Evolutionary conservation across 805 yeast genomes (phyloP).

Genomic region (Blastobotrys parvus): DNA sequence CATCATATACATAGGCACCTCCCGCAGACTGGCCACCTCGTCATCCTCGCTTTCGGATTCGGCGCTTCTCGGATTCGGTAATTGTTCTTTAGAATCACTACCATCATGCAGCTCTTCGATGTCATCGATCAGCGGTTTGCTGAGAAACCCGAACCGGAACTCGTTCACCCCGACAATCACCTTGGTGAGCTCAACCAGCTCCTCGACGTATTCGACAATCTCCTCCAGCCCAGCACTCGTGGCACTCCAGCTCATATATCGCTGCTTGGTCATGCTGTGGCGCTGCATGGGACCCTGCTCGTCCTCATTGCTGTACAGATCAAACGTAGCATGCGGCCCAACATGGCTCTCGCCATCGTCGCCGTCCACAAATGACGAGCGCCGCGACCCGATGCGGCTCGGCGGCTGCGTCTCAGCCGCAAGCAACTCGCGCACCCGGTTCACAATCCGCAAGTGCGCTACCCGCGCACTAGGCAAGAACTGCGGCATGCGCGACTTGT

Average conservation of each 20-base stretch:
- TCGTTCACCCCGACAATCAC: slow-evolving; percentile 40
- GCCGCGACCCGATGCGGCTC: not conserved
- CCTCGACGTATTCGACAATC: slow-evolving; percentile 42
- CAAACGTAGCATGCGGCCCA: not conserved
- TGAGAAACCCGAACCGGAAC: slow-evolving; percentile 43
- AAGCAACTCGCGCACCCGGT: slow-evolving; percentile 35
- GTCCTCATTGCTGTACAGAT: not conserved
- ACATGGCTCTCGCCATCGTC: not conserved
- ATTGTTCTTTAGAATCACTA: too few species aligned
- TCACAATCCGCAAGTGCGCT: slow-evolving; percentile 39
- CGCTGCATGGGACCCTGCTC: not conserved
- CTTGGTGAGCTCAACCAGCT: slow-evolving; percentile 34
- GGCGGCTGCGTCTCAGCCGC: slow-evolving; percentile 5
- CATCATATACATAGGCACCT: not conserved
- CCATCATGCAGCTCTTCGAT: not conserved
- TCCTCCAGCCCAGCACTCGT: slow-evolving; percentile 42
- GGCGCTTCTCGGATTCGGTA: too few species aligned
- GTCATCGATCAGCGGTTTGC: slow-evolving; percentile 33
- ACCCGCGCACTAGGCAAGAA: slow-evolving; percentile 42
- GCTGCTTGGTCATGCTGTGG: slow-evolving; percentile 22
- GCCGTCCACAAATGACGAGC: not conserved
- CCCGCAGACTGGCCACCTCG: not conserved
- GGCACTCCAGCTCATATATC: slow-evolving; percentile 43
- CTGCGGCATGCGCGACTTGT: slow-evolving; percentile 43
- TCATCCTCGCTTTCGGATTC: not conserved